Percentiles rank a stretch among this genome's conserved stretches.
These are phyloP conservation scores for Tillandsia leiboldiana DNA, from an alignment of 176 grass and related monocot species.

Conservation along the genomic window DNA sequence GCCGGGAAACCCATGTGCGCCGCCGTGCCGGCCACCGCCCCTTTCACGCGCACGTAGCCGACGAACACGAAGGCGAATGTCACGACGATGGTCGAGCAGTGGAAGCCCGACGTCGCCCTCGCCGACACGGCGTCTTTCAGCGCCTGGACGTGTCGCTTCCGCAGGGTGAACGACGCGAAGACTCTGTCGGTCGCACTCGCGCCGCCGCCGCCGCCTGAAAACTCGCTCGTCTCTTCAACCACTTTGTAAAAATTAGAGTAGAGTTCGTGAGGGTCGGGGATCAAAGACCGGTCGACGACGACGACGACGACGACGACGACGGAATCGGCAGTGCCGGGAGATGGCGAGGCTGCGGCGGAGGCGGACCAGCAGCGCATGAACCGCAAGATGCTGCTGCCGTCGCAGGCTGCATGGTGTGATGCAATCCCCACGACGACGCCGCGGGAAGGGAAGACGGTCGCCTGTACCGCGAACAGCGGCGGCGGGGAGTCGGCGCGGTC, in stretches of 20 bases:
- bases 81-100: slow-evolving; percentile 28
- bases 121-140: slow-evolving; percentile 23
- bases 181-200: not conserved
- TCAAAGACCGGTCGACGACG: slow-evolving; percentile 20
- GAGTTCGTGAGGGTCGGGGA: slow-evolving; percentile 36
- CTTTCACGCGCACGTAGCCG: slow-evolving; percentile 27
- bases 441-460: slow-evolving; percentile 19
- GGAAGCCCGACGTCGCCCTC: not conserved
- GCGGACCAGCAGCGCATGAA: slow-evolving; percentile 50
- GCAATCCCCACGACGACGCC: slow-evolving; percentile 24
- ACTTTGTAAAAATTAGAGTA: slow-evolving; percentile 5
- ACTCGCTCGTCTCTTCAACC: not conserved
- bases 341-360: slow-evolving; percentile 1
- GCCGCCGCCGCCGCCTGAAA: slow-evolving; percentile 5
- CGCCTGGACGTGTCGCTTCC: slow-evolving; percentile 17
- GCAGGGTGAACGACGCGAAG: slow-evolving; percentile 27
- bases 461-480: slow-evolving; percentile 19
- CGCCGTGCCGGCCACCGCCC: not conserved
- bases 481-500: not conserved
- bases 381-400: slow-evolving; percentile 22
- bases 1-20: slow-evolving; percentile 22
- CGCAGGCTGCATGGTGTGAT: slow-evolving; percentile 24
- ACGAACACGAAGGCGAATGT: slow-evolving; percentile 33
- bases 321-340: not conserved
- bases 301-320: slow-evolving; percentile 10